Evolutionary conservation across 225 moss, liverwort and hornwort species (phyloP).

Genomic region (Lunularia cruciata): DNA sequence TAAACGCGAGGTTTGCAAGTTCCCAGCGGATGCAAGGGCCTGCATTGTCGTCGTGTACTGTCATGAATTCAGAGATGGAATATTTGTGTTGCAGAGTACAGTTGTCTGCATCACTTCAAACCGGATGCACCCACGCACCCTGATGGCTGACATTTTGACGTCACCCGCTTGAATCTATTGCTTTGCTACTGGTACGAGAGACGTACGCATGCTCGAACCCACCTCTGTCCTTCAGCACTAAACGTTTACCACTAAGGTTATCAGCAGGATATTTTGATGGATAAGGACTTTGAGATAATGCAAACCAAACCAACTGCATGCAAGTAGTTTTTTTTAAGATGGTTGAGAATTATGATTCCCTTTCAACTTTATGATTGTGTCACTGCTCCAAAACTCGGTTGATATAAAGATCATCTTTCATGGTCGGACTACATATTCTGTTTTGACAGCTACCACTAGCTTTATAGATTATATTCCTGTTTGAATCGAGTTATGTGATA

Average conservation of each 20-base stretch:
- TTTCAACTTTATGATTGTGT: background rate
- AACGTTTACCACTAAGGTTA: slow-evolving; percentile 3
- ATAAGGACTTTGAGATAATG: background rate
- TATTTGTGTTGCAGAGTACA: slow-evolving; percentile 2
- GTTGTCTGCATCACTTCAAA: background rate
- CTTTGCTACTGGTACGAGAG: slow-evolving; percentile 1
- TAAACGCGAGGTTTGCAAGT: no score
- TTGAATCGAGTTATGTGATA: slow-evolving; percentile 1
- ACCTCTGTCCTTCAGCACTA: background rate
- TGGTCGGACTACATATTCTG: slow-evolving; percentile 2
- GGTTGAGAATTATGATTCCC: background rate
- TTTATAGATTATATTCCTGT: background rate
- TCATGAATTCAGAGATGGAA: background rate
- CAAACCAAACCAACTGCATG: background rate
- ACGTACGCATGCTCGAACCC: background rate
- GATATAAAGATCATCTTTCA: no score
- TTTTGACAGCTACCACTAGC: background rate
- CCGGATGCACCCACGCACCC: background rate
- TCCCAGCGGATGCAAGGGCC: no score
- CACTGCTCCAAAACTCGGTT: background rate
- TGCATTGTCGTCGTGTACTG: no score
- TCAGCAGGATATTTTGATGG: background rate
- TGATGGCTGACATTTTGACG: background rate
- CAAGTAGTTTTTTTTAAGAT: background rate
- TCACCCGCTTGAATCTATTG: background rate